A percentile compares a stretch with the other conserved stretches of the same genome.
Conservation (phyloP, 1,284 basidiomycete species). For the Athelia psychrophila region DNA sequence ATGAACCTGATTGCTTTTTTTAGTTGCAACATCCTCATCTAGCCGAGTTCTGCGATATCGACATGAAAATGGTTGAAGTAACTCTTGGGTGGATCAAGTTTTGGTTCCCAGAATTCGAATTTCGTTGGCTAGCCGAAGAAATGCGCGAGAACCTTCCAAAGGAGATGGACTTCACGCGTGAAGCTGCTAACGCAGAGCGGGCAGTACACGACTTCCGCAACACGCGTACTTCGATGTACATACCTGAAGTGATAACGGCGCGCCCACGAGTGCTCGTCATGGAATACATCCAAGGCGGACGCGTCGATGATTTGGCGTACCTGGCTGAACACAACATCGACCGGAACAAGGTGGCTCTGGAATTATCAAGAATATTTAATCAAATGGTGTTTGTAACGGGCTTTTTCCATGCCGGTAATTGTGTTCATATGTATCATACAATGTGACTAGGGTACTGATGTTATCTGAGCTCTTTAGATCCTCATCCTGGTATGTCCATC, state of each 20-base stretch:
- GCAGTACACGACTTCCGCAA: slow-evolving; percentile 74
- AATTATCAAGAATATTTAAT: slow-evolving; percentile 87
- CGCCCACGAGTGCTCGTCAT: slow-evolving; percentile 89
- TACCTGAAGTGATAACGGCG: slow-evolving; percentile 85
- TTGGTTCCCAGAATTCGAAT: slow-evolving; percentile 89
- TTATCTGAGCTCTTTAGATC: slow-evolving; percentile 9
- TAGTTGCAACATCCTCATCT: slow-evolving; percentile 94
- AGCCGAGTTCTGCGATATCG: slow-evolving; percentile 86
- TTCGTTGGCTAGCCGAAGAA: slow-evolving; percentile 92
- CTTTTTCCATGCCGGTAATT: slow-evolving; percentile 79
- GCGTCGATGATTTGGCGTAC: slow-evolving; percentile 89
- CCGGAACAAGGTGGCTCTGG: slow-evolving; percentile 89
- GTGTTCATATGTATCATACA: not conserved
- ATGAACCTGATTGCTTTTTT: not conserved
- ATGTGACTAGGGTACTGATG: slow-evolving; percentile 5
- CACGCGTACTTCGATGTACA: slow-evolving; percentile 81
- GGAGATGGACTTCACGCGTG: slow-evolving; percentile 94
- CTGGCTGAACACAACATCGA: slow-evolving; percentile 86
- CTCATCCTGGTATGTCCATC: not conserved
- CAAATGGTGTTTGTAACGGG: slow-evolving; percentile 98
- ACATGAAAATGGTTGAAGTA: slow-evolving; percentile 86
- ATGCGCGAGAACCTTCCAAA: slow-evolving; percentile 92
- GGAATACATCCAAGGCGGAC: slow-evolving; percentile 89
- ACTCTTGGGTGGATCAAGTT: slow-evolving; percentile 86
- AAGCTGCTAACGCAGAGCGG: slow-evolving; percentile 82